Evolutionary conservation across 2,329 filamentous ascomycete species (phyloP).

Genomic region (Alternaria metachromatica): DNA sequence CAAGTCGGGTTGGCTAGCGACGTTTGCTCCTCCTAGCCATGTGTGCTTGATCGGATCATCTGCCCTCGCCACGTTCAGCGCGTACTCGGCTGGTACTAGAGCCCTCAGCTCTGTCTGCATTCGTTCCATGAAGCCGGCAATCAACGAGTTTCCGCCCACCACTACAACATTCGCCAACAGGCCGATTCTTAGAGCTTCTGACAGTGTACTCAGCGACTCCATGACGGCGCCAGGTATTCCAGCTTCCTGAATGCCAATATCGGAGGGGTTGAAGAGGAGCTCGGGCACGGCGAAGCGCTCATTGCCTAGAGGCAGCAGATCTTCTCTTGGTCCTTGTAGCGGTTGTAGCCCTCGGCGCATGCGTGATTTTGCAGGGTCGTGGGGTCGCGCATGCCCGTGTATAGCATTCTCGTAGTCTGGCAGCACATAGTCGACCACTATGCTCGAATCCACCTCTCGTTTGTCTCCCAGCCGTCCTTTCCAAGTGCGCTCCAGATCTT

Average conservation of each 20-base stretch:
- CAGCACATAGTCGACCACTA: conserved; percentile 90
- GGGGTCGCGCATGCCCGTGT: conserved; percentile 76
- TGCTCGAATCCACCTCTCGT: conserved; percentile 59
- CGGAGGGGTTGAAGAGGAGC: conserved; percentile 82
- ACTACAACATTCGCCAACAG: conserved; percentile 87
- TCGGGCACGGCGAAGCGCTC: conserved; percentile 92
- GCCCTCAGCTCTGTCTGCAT: conserved; percentile 75
- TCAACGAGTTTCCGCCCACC: conserved; percentile 82
- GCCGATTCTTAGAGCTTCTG: conserved; percentile 81
- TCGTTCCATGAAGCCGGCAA: conserved; percentile 82
- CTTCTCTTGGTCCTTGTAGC: conserved; percentile 65
- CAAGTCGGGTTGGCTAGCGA: conserved; percentile 72
- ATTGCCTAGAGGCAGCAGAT: conserved; percentile 85
- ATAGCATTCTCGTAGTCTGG: conserved; percentile 74
- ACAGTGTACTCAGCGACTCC: conserved; percentile 76
- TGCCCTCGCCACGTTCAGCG: conserved; percentile 51
- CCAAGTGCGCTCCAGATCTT: conserved; percentile 83
- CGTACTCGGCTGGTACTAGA: conserved; percentile 45
- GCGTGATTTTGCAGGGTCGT: conserved; percentile 71
- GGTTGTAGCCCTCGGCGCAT: conserved; percentile 58
- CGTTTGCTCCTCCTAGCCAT: conserved; percentile 82
- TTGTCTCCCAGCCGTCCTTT: conserved; percentile 65
- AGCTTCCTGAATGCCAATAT: conserved; percentile 83
- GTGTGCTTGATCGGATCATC: conserved; percentile 83
- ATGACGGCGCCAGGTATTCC: conserved; percentile 84